Base-by-base conservation (phyloP, 2,329 filamentous ascomycete genomes). In the Stachybotrys elegans region DNA sequence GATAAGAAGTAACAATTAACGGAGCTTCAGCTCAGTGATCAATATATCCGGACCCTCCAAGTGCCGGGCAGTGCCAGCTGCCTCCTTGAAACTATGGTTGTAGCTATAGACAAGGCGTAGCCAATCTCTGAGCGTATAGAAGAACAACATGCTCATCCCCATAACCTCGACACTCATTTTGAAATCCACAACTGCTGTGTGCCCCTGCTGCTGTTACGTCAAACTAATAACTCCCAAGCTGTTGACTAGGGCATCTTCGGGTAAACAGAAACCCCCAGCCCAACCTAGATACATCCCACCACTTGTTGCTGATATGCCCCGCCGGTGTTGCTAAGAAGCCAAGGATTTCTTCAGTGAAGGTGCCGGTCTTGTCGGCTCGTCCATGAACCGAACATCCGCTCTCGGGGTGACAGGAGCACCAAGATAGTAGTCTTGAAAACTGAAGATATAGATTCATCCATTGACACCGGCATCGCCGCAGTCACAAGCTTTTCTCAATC, bases 81-180 rank as follows among this genome's bases (percentile, higher is more conserved):
- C 22, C 16, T 46, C 40, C 27, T 51, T 40, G 17, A 46, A 57
- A 4, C 50, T 55, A 32, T 60, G 54, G 35, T 59, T 59, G 38
- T 57, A 58, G 38, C 48, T 48, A 22, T 57, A 55, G 8, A 52
- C 48, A 5, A 59, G 43, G 17, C 52, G 49, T 27, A 60, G 43
- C 32, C 51, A 48, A 23, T 51, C 53, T 7, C 47, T 45, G 41
- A 56, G 55, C 1, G 53, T 58, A 32, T 56, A 58, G 4, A 55
- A 40, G 39, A 57, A 51, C 45, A 57, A 51, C 48, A 56, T 53
- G 21, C 50, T 57, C 50, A 55, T 55, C 29, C 56, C 56, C 32
- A 55, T 50, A 11, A 59, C 48, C 31, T 58, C 56, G 4, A 54
- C 48, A 5, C 53, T 51, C 2, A 59, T 39, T 19, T 50, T 51